Conservation (phyloP, 805 yeast species). For the Kurtzmaniella fragi region DNA sequence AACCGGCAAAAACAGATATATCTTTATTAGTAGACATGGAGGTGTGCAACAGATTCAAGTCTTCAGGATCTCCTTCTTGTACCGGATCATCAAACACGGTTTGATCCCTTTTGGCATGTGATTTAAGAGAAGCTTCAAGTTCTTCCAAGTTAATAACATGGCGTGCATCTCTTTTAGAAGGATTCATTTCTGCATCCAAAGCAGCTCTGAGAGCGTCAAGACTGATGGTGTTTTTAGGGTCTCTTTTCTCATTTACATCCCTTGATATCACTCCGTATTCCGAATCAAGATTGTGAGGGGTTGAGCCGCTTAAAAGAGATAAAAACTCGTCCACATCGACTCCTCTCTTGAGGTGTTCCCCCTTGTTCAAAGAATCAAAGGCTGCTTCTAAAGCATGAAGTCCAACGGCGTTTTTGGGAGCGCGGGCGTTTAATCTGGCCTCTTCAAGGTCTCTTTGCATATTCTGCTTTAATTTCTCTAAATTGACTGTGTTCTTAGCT, state of each 20-base stretch:
- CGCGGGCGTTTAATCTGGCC: too few species aligned
- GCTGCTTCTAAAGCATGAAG: too few species aligned
- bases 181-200: not conserved
- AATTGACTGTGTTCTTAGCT: constrained; percentile 10
- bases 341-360: not conserved
- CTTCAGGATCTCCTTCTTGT: constrained; percentile 7
- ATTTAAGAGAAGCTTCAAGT: constrained; percentile 7
- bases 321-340: not conserved
- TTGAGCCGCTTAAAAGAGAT: not conserved
- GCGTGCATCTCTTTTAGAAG: constrained; percentile 14
- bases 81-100: not conserved
- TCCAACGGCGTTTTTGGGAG: too few species aligned
- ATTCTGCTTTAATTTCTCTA: not conserved
- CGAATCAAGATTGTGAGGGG: not conserved
- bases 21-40: constrained; percentile 30
- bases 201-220: constrained; percentile 6
- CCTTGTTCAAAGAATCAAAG: too few species aligned
- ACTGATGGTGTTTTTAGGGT: constrained; percentile 12
- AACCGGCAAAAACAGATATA: constrained; percentile 61
- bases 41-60: constrained; percentile 24
- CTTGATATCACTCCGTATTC: too few species aligned
- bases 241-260: constrained; percentile 5
- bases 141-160: constrained; percentile 12
- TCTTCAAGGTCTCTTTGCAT: too few species aligned
- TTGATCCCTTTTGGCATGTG: constrained; percentile 1